Conservation (phyloP, 2,329 filamentous ascomycete species). For the Aspergillus quadrilineatus region DNA sequence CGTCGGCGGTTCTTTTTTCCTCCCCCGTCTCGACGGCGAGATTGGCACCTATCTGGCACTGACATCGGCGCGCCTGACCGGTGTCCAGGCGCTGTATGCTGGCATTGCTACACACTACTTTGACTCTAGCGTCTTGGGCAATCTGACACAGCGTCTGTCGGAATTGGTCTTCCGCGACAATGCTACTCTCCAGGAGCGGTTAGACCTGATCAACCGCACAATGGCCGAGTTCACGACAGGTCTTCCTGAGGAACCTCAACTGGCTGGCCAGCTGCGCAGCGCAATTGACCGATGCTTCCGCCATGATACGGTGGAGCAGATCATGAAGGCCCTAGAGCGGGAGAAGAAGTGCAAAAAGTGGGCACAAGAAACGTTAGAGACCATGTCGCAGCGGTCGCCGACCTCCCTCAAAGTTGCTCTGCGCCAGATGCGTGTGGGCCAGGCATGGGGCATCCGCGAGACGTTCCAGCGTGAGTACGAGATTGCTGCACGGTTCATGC, state of each 20-base stretch:
- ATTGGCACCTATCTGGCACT: constrained; percentile 90
- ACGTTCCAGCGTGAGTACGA: constrained; percentile 83
- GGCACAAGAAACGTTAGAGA: constrained; percentile 74
- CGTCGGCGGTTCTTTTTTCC: constrained; percentile 93
- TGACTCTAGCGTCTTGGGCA: constrained; percentile 80
- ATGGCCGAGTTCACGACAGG: constrained; percentile 90
- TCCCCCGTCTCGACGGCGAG: constrained; percentile 81
- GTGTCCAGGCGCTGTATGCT: constrained; percentile 83
- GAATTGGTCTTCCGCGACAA: constrained; percentile 87
- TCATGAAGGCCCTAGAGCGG: constrained; percentile 65
- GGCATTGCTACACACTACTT: constrained; percentile 95
- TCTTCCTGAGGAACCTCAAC: constrained; percentile 68
- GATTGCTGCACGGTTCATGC: constrained; percentile 86
- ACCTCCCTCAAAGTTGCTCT: constrained; percentile 83
- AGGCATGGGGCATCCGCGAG: constrained; percentile 75
- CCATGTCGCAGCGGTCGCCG: constrained; percentile 75
- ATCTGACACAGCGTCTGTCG: constrained; percentile 78
- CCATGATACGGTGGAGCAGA: constrained; percentile 65
- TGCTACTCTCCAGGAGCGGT: constrained; percentile 60
- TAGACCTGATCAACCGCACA: constrained; percentile 75
- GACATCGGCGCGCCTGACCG: constrained; percentile 79
- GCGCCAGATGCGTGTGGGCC: constrained; percentile 74
- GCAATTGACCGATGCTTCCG: constrained; percentile 84
- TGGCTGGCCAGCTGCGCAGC: constrained; percentile 69
- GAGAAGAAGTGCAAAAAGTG: constrained; percentile 63